These are phyloP conservation scores for Opeltia flavorubescens DNA, from an alignment of 495 filamentous ascomycete species.

Conservation along the genomic window DNA sequence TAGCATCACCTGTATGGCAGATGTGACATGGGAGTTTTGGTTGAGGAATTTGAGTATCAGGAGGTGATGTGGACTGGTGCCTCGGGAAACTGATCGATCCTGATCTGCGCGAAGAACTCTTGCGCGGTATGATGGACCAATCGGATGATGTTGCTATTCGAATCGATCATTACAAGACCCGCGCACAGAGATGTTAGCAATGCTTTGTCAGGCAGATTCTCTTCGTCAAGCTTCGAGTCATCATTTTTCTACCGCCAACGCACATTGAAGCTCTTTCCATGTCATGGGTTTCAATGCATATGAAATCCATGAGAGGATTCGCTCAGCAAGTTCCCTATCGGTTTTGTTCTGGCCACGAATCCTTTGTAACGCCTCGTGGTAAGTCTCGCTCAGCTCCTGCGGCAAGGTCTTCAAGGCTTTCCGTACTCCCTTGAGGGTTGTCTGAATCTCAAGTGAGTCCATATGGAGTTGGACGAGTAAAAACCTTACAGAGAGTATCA, in stretches of 20 bases:
- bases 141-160: conserved; percentile 27
- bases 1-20: not conserved
- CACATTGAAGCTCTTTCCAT: conserved; percentile 29
- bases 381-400: conserved; percentile 20
- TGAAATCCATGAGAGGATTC: conserved; percentile 29
- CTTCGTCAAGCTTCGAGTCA: not conserved
- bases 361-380: conserved; percentile 26
- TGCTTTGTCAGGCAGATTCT: not conserved
- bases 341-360: conserved; percentile 24
- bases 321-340: conserved; percentile 18
- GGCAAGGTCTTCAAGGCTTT: conserved; percentile 21
- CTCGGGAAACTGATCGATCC: conserved; percentile 21
- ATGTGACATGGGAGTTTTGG: not conserved
- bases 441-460: conserved; percentile 25
- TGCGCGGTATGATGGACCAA: conserved; percentile 43
- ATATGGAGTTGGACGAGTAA: conserved; percentile 35
- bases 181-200: not conserved
- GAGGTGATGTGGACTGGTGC: conserved; percentile 21
- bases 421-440: conserved; percentile 17
- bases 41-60: too few species aligned
- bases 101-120: conserved; percentile 32
- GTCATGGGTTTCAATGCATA: conserved; percentile 25
- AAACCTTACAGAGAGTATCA: conserved; percentile 27
- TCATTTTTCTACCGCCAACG: conserved; percentile 22
- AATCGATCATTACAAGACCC: not conserved